Conservation (phyloP, 2,329 filamentous ascomycete species). For the Phialocephala sp. region DNA sequence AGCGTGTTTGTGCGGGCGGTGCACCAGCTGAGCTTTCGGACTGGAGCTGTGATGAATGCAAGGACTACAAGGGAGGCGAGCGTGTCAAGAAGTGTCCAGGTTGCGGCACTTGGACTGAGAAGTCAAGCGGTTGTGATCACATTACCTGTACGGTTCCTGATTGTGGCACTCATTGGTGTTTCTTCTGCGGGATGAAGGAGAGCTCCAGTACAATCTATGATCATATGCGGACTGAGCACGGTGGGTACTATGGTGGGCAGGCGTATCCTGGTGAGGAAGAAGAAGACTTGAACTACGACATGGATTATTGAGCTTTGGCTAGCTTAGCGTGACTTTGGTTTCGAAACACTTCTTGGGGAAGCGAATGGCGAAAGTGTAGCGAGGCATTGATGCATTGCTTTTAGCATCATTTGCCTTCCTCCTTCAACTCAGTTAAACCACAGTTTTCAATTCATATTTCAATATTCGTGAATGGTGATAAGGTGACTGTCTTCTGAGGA, state of each 20-base stretch:
- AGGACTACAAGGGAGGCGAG: background rate
- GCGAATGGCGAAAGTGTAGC: too few species aligned
- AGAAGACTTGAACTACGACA: background rate
- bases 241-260: slow-evolving; percentile 11
- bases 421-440: too few species aligned
- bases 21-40: slow-evolving; percentile 22
- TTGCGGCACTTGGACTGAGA: slow-evolving; percentile 22
- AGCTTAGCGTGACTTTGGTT: too few species aligned
- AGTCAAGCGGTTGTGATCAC: slow-evolving; percentile 25
- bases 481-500: too few species aligned
- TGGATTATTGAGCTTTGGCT: background rate
- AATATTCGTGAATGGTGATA: too few species aligned
- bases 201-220: slow-evolving; percentile 15
- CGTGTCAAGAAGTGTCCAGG: slow-evolving; percentile 21
- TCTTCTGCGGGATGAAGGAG: slow-evolving; percentile 21
- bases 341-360: too few species aligned
- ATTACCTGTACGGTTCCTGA: slow-evolving; percentile 21
- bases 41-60: slow-evolving; percentile 18
- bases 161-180: slow-evolving; percentile 29
- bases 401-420: too few species aligned
- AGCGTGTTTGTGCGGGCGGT: slow-evolving; percentile 27
- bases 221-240: slow-evolving; percentile 22
- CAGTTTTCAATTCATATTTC: too few species aligned
- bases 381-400: too few species aligned
- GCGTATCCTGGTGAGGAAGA: background rate